Evolutionary conservation across 768 basidiomycete species (phyloP), one percentile per base, ranked within the genome.

Genomic region (Mycena galopus): DNA sequence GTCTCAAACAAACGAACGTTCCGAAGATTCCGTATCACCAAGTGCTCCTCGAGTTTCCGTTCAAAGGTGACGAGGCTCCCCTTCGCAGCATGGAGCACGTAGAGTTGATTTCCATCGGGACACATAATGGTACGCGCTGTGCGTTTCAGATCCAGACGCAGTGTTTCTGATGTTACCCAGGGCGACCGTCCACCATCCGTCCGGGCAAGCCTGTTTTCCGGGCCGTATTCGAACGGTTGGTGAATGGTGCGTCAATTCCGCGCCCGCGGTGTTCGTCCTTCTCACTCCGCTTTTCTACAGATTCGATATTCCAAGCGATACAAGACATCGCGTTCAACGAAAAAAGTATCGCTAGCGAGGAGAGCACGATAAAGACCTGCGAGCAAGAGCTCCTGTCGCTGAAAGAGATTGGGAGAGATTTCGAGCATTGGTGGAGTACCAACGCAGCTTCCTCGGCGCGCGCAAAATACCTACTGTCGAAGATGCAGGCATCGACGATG

Each of bases 151-250:
- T n/a, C 21, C 21, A 11, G 16, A 55, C 12, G 33, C 33, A 59
- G 82, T 72, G 10, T 37, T 17, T 42, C 27, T 61, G 16, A 60
- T 14, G 12, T 29, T 29, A 32, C 17, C 0, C 27, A 68, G 67
- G 67, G 2, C 92, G 95, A 19, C 94, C 97, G 1, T 91, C 95
- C 2, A 88, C 86, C 3, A 94, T 99, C 75, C 88, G 90, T 53
- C 95, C 98, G 2, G 98, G 98, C 33, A 96, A 93, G 81, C 98
- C 98, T 0, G 91, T 99, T 0, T 93, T 94, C 78, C 88, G 89
- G 81, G 93, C 90, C 77, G 95, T 95, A 6, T 99, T 98, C 80
- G 88, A 94, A 75, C 87, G 90, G 47, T 87, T 98, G 3, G 93
- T 93, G 0, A 85, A 92, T 55, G 96, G 96, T 94, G 76, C 53